Conservation (phyloP, 2,329 filamentous ascomycete genomes). For the Epichloe sylvatica region DNA sequence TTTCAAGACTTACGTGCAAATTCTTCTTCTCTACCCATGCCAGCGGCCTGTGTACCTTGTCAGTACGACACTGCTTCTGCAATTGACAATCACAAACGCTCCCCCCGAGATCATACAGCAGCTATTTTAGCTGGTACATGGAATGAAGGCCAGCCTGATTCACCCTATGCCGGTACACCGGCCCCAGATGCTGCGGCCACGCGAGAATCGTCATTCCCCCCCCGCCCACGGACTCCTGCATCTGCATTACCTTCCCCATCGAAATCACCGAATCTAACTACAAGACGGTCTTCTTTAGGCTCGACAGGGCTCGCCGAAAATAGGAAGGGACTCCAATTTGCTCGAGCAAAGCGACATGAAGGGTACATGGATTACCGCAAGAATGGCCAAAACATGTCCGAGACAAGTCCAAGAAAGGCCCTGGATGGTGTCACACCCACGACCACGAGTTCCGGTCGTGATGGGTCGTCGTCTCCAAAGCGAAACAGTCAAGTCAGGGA, state of each 20-base stretch:
- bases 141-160: conserved; percentile 51
- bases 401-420: neutral
- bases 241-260: neutral
- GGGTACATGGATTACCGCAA: neutral
- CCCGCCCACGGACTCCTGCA: neutral
- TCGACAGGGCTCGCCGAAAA: neutral
- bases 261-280: neutral
- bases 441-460: conserved; percentile 4
- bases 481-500: neutral
- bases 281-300: neutral
- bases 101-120: conserved; percentile 34
- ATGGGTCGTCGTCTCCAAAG: conserved; percentile 10
- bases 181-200: conserved; percentile 8
- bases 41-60: conserved; percentile 13
- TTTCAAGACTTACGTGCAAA: conserved; percentile 13
- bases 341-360: neutral
- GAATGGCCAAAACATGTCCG: neutral
- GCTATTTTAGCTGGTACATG: conserved; percentile 44
- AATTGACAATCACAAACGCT: conserved; percentile 12
- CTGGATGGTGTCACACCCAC: neutral
- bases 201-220: conserved; percentile 9
- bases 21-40: conserved; percentile 7
- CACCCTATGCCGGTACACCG: conserved; percentile 27
- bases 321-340: neutral
- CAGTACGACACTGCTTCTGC: conserved; percentile 21